Evolutionary conservation across 2,329 filamentous ascomycete genomes (phyloP).

Genomic region (Myriosclerotinia scirpicola): DNA sequence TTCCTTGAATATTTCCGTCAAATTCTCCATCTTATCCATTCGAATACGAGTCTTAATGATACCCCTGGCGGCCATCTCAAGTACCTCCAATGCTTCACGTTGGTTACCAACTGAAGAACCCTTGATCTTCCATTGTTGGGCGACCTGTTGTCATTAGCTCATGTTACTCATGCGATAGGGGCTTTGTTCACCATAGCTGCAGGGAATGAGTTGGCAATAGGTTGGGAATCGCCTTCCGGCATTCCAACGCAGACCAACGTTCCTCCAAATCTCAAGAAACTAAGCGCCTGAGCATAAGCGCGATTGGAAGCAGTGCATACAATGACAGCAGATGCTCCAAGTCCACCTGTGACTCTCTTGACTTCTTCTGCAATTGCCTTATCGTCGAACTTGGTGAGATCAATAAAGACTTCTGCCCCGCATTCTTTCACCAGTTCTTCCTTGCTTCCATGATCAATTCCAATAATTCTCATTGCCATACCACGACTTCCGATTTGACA

Average conservation of each 20-base stretch:
- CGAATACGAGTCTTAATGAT: conserved; percentile 48
- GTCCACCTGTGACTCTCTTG: conserved; percentile 54
- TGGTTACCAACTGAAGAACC: conserved; percentile 53
- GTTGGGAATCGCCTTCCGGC: conserved; percentile 47
- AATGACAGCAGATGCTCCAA: conserved; percentile 59
- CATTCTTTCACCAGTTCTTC: conserved; percentile 55
- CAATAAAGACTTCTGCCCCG: conserved; percentile 67
- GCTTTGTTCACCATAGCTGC: conserved; percentile 36
- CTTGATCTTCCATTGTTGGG: conserved; percentile 47
- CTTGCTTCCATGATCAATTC: conserved; percentile 64
- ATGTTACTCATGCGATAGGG: conserved; percentile 15
- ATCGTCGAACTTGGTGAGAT: conserved; percentile 54
- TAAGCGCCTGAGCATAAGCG: conserved; percentile 51
- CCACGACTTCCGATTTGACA: conserved; percentile 59
- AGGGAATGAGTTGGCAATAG: conserved; percentile 49
- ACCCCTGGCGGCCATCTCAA: conserved; percentile 50
- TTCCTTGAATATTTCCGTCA: conserved; percentile 48
- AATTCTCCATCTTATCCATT: conserved; percentile 49
- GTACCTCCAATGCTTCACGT: conserved; percentile 49
- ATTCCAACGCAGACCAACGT: conserved; percentile 54
- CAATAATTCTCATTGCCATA: conserved; percentile 64
- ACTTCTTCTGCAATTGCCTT: conserved; percentile 55
- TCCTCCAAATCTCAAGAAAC: conserved; percentile 50
- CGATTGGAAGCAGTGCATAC: conserved; percentile 54
- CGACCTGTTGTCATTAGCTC: conserved; percentile 35